A percentile compares a stretch with the other conserved stretches of the same genome.
These are phyloP conservation scores for Fusarium vanettenii DNA, from an alignment of 2,329 filamentous ascomycete genomes.

Conservation along the genomic window DNA sequence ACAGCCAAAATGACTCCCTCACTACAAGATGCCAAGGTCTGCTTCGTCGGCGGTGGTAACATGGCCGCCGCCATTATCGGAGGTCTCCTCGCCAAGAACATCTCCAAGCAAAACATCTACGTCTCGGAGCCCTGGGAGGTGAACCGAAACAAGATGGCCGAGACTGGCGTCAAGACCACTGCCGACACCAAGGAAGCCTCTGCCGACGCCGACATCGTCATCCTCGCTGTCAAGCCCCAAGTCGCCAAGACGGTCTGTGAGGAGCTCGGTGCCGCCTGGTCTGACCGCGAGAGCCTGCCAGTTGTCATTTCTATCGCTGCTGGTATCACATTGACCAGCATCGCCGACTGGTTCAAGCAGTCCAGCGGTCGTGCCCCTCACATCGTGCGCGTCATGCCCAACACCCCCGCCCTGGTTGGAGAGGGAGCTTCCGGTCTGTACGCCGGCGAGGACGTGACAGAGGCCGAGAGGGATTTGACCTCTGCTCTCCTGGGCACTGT, in stretches of 20 bases:
- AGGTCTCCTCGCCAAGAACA: slow-evolving; percentile 57
- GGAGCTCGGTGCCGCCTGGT: slow-evolving; percentile 57
- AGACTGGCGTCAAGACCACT: slow-evolving; percentile 59
- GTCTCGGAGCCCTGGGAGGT: slow-evolving; percentile 65
- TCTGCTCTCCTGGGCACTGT: slow-evolving; percentile 57
- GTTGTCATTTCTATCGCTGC: slow-evolving; percentile 62
- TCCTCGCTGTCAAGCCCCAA: slow-evolving; percentile 65
- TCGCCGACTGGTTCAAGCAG: slow-evolving; percentile 56
- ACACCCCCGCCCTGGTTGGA: slow-evolving; percentile 62
- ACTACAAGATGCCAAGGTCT: slow-evolving; percentile 49
- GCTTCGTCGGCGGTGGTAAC: slow-evolving; percentile 61
- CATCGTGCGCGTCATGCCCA: slow-evolving; percentile 65
- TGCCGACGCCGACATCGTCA: slow-evolving; percentile 57
- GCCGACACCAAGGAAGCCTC: slow-evolving; percentile 59
- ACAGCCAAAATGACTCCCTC: slow-evolving; percentile 38
- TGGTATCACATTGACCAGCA: slow-evolving; percentile 58
- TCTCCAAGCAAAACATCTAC: slow-evolving; percentile 57
- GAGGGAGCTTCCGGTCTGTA: slow-evolving; percentile 63
- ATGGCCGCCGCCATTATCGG: slow-evolving; percentile 65
- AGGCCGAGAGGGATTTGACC: slow-evolving; percentile 55
- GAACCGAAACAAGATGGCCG: slow-evolving; percentile 61
- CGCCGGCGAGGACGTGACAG: slow-evolving; percentile 55
- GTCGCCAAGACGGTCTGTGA: slow-evolving; percentile 59
- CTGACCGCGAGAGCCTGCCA: slow-evolving; percentile 48
- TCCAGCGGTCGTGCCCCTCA: slow-evolving; percentile 53